phyloP scores from a whole-genome alignment of 1,284 basidiomycete species.

The Cryptococcus sp. region DNA sequence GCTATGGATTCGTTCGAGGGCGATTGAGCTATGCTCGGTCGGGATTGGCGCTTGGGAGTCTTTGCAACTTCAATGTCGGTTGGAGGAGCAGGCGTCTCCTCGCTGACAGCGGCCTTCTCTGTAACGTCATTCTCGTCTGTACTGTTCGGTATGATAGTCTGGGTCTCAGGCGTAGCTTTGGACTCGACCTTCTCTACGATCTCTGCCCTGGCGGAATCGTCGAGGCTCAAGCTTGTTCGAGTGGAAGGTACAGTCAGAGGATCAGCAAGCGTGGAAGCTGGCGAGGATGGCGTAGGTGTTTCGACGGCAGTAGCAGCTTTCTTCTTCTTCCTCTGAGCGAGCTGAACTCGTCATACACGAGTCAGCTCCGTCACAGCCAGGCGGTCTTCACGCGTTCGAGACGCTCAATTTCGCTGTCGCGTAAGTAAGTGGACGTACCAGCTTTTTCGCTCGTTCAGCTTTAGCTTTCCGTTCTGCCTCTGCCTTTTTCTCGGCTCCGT shows the following conservation, averaged over 20 bases:
- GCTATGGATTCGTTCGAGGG: slow-evolving; percentile 14
- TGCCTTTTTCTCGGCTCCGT: slow-evolving; percentile 10
- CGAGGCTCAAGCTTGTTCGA: slow-evolving; percentile 34
- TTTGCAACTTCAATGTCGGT: slow-evolving; percentile 1
- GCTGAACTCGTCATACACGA: slow-evolving; percentile 4
- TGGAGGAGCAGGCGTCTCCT: slow-evolving; percentile 2
- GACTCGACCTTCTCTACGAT: slow-evolving; percentile 1
- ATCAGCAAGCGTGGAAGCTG: slow-evolving; percentile 19
- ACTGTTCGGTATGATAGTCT: neutral
- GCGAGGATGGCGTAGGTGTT: slow-evolving; percentile 18
- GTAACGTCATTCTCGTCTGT: neutral
- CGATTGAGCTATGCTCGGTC: neutral
- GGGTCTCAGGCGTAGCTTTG: neutral
- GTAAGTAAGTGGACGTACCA: slow-evolving; percentile 26
- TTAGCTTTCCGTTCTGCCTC: slow-evolving; percentile 48
- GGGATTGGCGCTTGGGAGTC: slow-evolving; percentile 1
- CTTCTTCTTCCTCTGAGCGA: slow-evolving; percentile 34
- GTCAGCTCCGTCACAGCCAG: neutral
- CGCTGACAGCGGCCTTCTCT: neutral
- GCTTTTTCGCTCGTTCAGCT: slow-evolving; percentile 49
- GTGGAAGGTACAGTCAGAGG: slow-evolving; percentile 24
- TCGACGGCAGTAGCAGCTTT: slow-evolving; percentile 15
- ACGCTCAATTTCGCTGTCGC: neutral
- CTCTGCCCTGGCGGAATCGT: slow-evolving; percentile 17
- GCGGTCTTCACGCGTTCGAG: neutral